Evolutionary conservation across 306 rosid genomes (phyloP).

Genomic region (Lagenaria siceraria): DNA sequence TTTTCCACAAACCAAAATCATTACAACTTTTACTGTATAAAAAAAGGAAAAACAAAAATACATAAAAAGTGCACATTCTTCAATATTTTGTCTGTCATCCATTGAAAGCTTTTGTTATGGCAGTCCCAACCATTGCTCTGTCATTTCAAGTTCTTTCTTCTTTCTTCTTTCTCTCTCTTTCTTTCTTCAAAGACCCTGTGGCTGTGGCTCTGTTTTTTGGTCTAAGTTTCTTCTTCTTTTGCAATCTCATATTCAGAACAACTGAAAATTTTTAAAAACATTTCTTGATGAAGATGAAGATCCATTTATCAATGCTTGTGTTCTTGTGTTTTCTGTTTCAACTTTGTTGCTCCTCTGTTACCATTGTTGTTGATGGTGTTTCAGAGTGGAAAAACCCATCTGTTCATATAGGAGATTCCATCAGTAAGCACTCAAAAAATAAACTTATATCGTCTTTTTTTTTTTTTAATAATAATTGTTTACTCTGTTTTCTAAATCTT

Average conservation of each 20-base stretch:
- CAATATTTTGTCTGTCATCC: slow-evolving; percentile 53
- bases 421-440: slow-evolving; percentile 35
- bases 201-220: too few relatives aligned
- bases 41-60: slow-evolving; percentile 14
- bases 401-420: slow-evolving; percentile 70
- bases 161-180: background rate
- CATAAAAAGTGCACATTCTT: slow-evolving; percentile 22
- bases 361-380: slow-evolving; percentile 64
- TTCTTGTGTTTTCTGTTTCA: slow-evolving; percentile 28
- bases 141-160: slow-evolving; percentile 21
- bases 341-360: slow-evolving; percentile 45
- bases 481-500: background rate
- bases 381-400: slow-evolving; percentile 65
- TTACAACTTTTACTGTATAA: slow-evolving; percentile 35
- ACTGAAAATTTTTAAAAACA: slow-evolving; percentile 5
- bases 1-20: slow-evolving; percentile 38
- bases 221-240: slow-evolving; percentile 2
- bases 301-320: slow-evolving; percentile 25
- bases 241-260: slow-evolving; percentile 5
- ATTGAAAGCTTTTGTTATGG: slow-evolving; percentile 38
- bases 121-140: slow-evolving; percentile 43
- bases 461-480: background rate
- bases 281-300: slow-evolving; percentile 13
- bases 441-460: background rate
- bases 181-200: too few relatives aligned